Base-by-base conservation (phyloP, 2,329 filamentous ascomycete genomes). In the Calonectria montana region DNA sequence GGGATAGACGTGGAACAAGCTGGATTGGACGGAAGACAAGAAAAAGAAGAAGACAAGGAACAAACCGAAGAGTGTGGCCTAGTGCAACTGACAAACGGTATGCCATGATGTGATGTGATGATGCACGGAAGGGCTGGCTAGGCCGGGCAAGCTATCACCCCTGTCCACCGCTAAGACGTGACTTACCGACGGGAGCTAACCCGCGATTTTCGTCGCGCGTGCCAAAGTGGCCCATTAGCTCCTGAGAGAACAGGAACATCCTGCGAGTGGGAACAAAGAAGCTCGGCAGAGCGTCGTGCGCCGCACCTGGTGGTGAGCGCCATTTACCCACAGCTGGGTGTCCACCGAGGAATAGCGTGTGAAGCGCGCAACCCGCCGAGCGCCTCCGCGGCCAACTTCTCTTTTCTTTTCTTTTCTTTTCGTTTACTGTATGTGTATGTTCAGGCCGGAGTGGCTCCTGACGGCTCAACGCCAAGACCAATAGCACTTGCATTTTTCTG, bases 361-460 rank as follows among this genome's bases (percentile, higher is more conserved):
- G 59, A 70, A 61, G 62, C 67, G 67, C 62, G 62, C 41, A 66
- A 70, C 48, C 62, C 67, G 50, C 65, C 53, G 39, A 50, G 43
- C 48, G 62, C 45, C 45, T 35, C 62, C 23, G 29, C 62, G 45
- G 29, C 45, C 45, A 43, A 50, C 45, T 37, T 39, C 23, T 37
- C 57, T 62, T 43, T n/a, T 37, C 57, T 62, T 43, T 37, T 39
- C 23, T 37, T 39, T 62, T 43, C n/a, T n/a, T n/a, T n/a, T n/a
- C n/a, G n/a, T n/a, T 25, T 62, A 16, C 16, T 31, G 57, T 29
- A 29, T 62, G 57, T 23, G 5, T 9, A 5, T 31, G 5, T 21
- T 43, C 35, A n/a, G 16, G 16, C 35, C 15, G 23, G 15, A 25
- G 7, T 45, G 31, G 16, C 57, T 25, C 57, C 16, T 18, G 57